These are phyloP conservation scores for Articulospora tetracladia DNA, from an alignment of 495 filamentous ascomycete species.

Conservation along the genomic window DNA sequence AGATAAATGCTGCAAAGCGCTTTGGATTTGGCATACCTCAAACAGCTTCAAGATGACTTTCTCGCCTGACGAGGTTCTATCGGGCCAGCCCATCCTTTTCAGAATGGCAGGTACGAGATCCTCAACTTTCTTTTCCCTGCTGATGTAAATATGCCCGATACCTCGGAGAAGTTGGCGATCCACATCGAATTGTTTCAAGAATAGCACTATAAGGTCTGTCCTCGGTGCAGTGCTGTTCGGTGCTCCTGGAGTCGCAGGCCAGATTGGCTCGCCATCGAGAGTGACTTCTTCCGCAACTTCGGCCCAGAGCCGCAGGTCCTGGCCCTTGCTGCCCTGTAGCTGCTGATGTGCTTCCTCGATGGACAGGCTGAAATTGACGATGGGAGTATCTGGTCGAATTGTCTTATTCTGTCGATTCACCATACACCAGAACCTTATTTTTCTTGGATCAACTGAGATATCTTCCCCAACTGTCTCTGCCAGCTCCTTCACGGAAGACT, in stretches of 20 bases:
- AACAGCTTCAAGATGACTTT: slow-evolving; percentile 58
- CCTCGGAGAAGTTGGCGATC: slow-evolving; percentile 70
- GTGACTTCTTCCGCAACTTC: slow-evolving; percentile 66
- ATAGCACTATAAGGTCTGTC: slow-evolving; percentile 68
- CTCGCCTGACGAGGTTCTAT: slow-evolving; percentile 26
- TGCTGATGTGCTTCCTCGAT: slow-evolving; percentile 75
- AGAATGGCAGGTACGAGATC: slow-evolving; percentile 80
- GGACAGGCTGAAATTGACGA: slow-evolving; percentile 71
- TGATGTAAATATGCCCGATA: slow-evolving; percentile 78
- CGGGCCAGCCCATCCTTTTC: slow-evolving; percentile 84
- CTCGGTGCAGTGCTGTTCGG: slow-evolving; percentile 39
- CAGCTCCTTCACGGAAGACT: slow-evolving; percentile 72
- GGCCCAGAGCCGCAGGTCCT: slow-evolving; percentile 79
- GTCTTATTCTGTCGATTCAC: slow-evolving; percentile 99
- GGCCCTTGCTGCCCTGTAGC: slow-evolving; percentile 56
- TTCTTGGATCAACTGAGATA: slow-evolving; percentile 54
- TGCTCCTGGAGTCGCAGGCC: slow-evolving; percentile 45
- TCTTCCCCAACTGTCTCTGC: slow-evolving; percentile 64
- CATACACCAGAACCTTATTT: slow-evolving; percentile 89
- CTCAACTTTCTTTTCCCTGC: slow-evolving; percentile 77
- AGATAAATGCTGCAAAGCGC: slow-evolving; percentile 10
- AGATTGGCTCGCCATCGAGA: slow-evolving; percentile 59
- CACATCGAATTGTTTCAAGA: slow-evolving; percentile 88
- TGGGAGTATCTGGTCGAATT: slow-evolving; percentile 79
- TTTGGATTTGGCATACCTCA: slow-evolving; percentile 48